Conservation (phyloP, 208 protist genomes). For the Endotrypanum monterogeii region DNA sequence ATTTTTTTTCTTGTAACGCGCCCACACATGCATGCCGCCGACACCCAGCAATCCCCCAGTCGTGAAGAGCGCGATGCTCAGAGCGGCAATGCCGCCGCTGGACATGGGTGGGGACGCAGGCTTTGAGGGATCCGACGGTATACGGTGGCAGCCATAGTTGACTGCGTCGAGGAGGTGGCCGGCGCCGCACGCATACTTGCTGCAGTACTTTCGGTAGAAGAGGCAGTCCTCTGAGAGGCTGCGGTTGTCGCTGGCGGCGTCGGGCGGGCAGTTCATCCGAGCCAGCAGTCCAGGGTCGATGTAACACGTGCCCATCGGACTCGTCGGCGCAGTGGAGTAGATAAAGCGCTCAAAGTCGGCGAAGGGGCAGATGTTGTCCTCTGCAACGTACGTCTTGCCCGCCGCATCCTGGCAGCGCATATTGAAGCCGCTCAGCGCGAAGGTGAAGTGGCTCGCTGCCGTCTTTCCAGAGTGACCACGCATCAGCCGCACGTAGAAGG, state of each 20-base stretch:
- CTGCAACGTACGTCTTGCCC: slow-evolving; percentile 36
- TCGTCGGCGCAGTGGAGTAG: slow-evolving; percentile 45
- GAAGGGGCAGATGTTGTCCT: slow-evolving; percentile 52
- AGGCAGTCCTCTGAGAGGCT: slow-evolving; percentile 34
- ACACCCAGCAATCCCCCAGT: slow-evolving; percentile 14
- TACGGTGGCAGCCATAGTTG: slow-evolving; percentile 39
- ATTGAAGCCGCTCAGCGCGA: slow-evolving; percentile 34
- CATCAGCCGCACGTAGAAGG: slow-evolving; percentile 50
- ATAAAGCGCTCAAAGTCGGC: slow-evolving; percentile 60
- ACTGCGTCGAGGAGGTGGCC: slow-evolving; percentile 41
- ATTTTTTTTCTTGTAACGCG: slow-evolving; percentile 18
- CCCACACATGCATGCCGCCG: slow-evolving; percentile 12
- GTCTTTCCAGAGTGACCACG: slow-evolving; percentile 55
- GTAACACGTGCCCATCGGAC: slow-evolving; percentile 58
- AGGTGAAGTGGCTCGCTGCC: slow-evolving; percentile 38
- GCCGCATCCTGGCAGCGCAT: slow-evolving; percentile 50
- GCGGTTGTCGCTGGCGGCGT: slow-evolving; percentile 11
- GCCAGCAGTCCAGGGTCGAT: slow-evolving; percentile 38
- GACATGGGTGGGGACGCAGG: slow-evolving; percentile 9
- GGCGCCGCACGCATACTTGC: slow-evolving; percentile 38
- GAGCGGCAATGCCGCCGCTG: slow-evolving; percentile 23
- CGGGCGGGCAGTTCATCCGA: slow-evolving; percentile 43
- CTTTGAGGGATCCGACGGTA: background rate
- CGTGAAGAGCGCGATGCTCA: slow-evolving; percentile 27
- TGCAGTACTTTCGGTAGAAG: slow-evolving; percentile 47